These are phyloP conservation scores for Fusarium sp. DNA, from an alignment of 2,329 filamentous ascomycete species.

Conservation along the genomic window DNA sequence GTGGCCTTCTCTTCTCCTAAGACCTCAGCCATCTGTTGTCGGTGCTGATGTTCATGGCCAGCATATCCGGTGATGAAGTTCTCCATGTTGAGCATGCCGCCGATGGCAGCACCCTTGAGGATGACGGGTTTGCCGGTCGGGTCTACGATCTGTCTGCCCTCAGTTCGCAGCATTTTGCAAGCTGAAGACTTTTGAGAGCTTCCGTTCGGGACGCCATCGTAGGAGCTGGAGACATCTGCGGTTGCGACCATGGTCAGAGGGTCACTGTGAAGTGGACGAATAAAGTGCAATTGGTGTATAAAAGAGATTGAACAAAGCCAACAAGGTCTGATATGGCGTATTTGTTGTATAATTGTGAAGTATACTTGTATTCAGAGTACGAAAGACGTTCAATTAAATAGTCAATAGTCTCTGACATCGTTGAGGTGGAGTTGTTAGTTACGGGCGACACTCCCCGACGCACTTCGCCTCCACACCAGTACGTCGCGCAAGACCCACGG, in stretches of 20 bases:
- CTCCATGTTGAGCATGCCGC: conserved; percentile 64
- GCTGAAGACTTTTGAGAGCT: conserved; percentile 18
- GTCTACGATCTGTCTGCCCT: conserved; percentile 60
- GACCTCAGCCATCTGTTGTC: conserved; percentile 66
- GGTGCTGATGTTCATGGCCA: conserved; percentile 70
- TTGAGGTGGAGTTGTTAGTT: conserved; percentile 12
- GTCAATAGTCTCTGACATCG: background rate
- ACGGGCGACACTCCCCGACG: conserved; percentile 46
- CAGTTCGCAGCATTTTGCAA: conserved; percentile 52
- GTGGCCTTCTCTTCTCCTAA: conserved; percentile 70
- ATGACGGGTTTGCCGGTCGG: conserved; percentile 61
- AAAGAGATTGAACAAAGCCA: accelerated
- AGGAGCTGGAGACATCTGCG: conserved; percentile 17
- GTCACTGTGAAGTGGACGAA: too few relatives aligned
- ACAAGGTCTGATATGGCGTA: too few relatives aligned
- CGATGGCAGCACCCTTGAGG: conserved; percentile 56
- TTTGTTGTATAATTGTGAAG: background rate
- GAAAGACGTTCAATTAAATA: conserved; percentile 28
- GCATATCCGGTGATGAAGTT: conserved; percentile 76
- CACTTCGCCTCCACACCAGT: background rate
- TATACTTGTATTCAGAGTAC: background rate
- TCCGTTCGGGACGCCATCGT: background rate
- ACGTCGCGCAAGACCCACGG: background rate
- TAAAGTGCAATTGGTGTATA: background rate
- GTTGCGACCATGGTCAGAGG: conserved; percentile 30